Evolutionary conservation across 257 asterid species (phyloP).

Genomic region (Hygrophila difformis): DNA sequence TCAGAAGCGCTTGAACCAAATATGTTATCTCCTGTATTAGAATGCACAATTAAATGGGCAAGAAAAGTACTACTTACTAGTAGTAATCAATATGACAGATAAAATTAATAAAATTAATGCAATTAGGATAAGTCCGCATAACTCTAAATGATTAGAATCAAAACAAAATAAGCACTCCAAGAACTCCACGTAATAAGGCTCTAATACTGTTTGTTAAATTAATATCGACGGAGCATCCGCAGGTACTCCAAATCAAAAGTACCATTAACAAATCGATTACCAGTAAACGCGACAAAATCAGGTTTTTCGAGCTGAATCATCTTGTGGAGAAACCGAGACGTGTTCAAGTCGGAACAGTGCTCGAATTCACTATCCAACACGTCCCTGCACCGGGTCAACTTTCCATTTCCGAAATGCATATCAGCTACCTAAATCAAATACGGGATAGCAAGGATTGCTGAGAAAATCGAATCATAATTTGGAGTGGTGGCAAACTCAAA

Average conservation of each 20-base stretch:
- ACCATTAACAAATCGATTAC: conserved; percentile 19
- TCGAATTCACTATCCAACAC: conserved; percentile 56
- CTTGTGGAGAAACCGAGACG: conserved; percentile 65
- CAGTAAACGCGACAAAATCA: conserved; percentile 91
- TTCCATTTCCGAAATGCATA: conserved; percentile 93
- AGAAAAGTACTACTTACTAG: too few species aligned
- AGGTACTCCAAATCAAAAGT: too few species aligned
- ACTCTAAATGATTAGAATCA: too few species aligned
- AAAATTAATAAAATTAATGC: too few species aligned
- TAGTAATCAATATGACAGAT: too few species aligned
- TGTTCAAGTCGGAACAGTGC: conserved; percentile 71
- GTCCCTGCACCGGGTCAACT: conserved; percentile 77
- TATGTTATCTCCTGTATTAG: conserved; percentile 70
- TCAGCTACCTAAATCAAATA: conserved; percentile 70
- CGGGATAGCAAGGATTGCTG: neutral
- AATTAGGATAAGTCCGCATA: too few species aligned
- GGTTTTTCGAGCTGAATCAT: conserved; percentile 73
- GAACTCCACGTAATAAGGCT: too few species aligned
- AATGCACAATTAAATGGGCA: neutral
- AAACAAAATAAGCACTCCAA: too few species aligned
- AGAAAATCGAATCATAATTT: conserved; percentile 11
- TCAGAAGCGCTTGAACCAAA: conserved; percentile 79
- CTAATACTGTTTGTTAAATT: too few species aligned
- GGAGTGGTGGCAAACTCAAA: neutral
- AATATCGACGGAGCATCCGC: too few species aligned